Base-by-base conservation (phyloP, 2,329 filamentous ascomycete genomes). In the Monosporascus sp. region DNA sequence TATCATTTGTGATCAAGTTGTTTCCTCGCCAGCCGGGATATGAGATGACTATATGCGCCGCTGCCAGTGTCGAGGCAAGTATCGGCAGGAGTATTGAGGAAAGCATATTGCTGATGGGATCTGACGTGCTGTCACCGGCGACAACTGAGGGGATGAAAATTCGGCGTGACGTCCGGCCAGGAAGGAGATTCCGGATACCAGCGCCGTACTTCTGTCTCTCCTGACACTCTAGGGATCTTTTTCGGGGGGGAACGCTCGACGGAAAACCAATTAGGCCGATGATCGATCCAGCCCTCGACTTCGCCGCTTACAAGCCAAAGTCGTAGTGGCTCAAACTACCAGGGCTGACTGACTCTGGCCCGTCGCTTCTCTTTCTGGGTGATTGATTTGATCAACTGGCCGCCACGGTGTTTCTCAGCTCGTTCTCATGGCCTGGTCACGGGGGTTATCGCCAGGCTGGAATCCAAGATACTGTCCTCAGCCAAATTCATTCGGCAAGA, bases 21-120 rank as follows among this genome's bases (percentile, higher is more conserved):
- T 96, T 86, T 59, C 91, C 91, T 80, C 91, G 76, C 85, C 88
- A 93, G 61, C 88, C 89, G 0, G 91, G 91, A 67, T 95, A 95
- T 58, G 86, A 86, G 69, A 96, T 87, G 66, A 96, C 81, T n/a
- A 81, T 88, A 69, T 95, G 90, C n/a, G 86, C 85, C 37, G 79
- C 74, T 58, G 77, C 75, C 63, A 85, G 59, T 41, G 75, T 71
- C 55, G 77, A 77, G 60, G 75, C 63, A 66, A 73, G 66, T 53
- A 81, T 58, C 52, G 74, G 67, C 57, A 76, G 55, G 54, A 76
- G 58, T 65, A 74, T 65, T 63, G 78, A 78, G 52, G 70, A 68
- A 52, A 75, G 63, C 79, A 82, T 82, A 24, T 59, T 72, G 68
- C 48, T 37, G 3, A 35, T 35, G 11, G 31, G 9, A 14, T 14